Evolutionary conservation across 148 eudicot species (phyloP).

Genomic region (Silene uniflora): DNA sequence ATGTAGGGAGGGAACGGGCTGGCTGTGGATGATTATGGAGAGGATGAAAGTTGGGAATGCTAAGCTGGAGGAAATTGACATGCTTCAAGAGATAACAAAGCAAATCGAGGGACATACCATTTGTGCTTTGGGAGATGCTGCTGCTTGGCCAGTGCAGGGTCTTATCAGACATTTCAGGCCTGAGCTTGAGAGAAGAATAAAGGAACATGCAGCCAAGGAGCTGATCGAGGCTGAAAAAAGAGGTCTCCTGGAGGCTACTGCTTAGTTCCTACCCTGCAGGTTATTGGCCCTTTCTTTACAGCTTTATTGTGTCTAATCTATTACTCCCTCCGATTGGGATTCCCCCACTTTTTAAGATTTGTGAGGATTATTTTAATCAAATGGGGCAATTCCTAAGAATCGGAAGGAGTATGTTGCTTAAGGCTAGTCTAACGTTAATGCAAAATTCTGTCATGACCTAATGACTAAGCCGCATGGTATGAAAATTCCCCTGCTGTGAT

Average conservation of each 20-base stretch:
- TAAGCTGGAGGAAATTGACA: conserved; percentile 88
- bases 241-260: conserved; percentile 66
- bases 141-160: conserved; percentile 99
- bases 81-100: conserved; percentile 95
- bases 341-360: no score
- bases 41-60: conserved; percentile 87
- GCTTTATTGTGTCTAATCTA: not conserved
- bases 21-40: conserved; percentile 92
- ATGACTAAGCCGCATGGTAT: no score
- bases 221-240: conserved; percentile 54
- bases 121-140: conserved; percentile 95
- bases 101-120: conserved; percentile 97
- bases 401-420: not conserved
- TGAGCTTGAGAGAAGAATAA: conserved; percentile 86
- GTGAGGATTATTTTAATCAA: no score
- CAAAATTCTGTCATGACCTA: not conserved
- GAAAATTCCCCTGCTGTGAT: no score
- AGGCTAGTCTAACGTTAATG: not conserved
- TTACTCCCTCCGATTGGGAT: no score
- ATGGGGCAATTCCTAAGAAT: no score
- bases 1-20: conserved; percentile 87
- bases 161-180: conserved; percentile 93
- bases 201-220: conserved; percentile 78
- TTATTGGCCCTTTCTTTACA: conserved; percentile 17
- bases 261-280: conserved; percentile 47